Percentiles rank a stretch among this genome's conserved stretches.
phyloP scores from a whole-genome alignment of 2,329 filamentous ascomycete genomes.

The Chrysoporthe austroafricana region DNA sequence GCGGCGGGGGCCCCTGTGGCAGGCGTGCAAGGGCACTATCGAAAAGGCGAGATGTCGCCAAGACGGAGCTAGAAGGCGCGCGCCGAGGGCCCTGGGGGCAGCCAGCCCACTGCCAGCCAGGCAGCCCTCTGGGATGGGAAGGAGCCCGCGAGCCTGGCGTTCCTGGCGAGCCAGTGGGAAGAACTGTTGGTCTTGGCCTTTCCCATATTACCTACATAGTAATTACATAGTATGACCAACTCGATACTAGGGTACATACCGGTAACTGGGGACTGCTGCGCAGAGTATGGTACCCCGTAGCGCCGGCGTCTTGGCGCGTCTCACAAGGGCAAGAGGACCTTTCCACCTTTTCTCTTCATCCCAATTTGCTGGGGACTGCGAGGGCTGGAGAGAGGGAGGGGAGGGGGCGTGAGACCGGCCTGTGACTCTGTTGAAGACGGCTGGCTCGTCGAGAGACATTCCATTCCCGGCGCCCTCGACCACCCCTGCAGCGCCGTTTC shows the following conservation, averaged over 20 bases:
- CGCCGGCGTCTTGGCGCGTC: slow-evolving; percentile 25
- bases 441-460: background rate
- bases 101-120: too few relatives aligned
- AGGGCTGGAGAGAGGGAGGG: background rate
- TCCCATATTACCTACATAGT: too few relatives aligned
- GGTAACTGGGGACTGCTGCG: too few relatives aligned
- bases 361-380: background rate
- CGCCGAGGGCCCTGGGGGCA: too few relatives aligned
- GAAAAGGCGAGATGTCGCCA: slow-evolving; percentile 19
- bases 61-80: slow-evolving; percentile 15
- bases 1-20: too few relatives aligned
- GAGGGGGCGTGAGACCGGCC: background rate
- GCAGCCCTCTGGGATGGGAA: slow-evolving; percentile 4
- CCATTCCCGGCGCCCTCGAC: background rate
- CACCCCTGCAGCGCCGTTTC: background rate
- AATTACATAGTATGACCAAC: too few relatives aligned
- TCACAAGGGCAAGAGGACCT: slow-evolving; percentile 22
- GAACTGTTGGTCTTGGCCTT: too few relatives aligned
- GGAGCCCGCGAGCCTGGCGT: background rate
- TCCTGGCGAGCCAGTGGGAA: background rate
- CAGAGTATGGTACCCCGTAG: too few relatives aligned
- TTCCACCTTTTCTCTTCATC: background rate
- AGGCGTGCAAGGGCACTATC: background rate
- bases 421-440: background rate
- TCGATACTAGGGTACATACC: too few relatives aligned